phyloP scores from a whole-genome alignment of 257 asterid genomes.

The Fraxinus americana region DNA sequence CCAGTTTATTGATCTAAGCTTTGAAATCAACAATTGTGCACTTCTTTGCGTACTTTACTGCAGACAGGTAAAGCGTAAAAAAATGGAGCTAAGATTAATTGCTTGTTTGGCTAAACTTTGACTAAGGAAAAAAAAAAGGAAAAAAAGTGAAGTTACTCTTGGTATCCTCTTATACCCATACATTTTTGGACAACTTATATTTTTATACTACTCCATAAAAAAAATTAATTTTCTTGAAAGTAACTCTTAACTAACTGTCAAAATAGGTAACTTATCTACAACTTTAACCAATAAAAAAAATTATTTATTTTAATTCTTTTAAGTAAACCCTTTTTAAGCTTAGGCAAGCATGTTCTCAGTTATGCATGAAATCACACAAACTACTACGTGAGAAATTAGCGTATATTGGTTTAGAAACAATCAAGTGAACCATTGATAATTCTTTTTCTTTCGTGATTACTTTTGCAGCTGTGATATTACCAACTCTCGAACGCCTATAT shows the following conservation, averaged over 20 bases:
- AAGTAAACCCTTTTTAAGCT: not conserved
- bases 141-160: not conserved
- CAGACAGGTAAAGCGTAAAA: not conserved
- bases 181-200: not conserved
- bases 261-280: not conserved
- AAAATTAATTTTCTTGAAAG: not conserved
- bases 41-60: not conserved
- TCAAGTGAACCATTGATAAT: not conserved
- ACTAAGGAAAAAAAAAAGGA: not conserved
- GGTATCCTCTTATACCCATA: not conserved
- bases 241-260: not conserved
- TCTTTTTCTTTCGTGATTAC: not conserved
- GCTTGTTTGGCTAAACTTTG: not conserved
- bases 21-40: not conserved
- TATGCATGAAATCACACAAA: not conserved
- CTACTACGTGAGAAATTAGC: not conserved
- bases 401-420: not conserved
- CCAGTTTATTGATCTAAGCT: not conserved
- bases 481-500: slow-evolving; percentile 48
- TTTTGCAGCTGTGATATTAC: slow-evolving; percentile 58
- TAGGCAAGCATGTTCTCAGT: not conserved
- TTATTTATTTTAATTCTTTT: not conserved
- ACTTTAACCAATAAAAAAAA: not conserved
- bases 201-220: not conserved
- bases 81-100: not conserved